phyloP scores from a whole-genome alignment of 169 alveolate genomes.

The Plasmodium billcollinsi region DNA sequence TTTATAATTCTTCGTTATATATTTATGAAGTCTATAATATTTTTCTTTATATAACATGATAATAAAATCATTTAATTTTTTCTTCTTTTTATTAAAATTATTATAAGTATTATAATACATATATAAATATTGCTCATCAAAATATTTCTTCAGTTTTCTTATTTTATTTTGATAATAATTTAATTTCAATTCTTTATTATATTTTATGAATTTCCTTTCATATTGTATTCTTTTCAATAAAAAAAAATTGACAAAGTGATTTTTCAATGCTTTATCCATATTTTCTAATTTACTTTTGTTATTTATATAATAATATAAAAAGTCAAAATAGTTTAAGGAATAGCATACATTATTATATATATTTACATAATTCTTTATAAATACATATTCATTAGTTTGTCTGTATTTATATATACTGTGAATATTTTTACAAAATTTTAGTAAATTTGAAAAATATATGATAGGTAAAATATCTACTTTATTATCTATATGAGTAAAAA shows the following conservation, averaged over 20 bases:
- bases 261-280: not conserved
- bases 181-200: constrained; percentile 37
- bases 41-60: constrained; percentile 43
- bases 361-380: constrained; percentile 28
- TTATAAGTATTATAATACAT: constrained; percentile 49
- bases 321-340: constrained; percentile 36
- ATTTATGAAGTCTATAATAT: constrained; percentile 7
- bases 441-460: too few species aligned
- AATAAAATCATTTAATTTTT: not conserved
- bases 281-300: constrained; percentile 8
- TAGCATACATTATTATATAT: constrained; percentile 28
- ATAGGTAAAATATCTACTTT: not conserved
- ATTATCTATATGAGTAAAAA: not conserved
- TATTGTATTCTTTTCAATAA: constrained; percentile 27
- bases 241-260: constrained; percentile 36
- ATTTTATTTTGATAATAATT: not conserved
- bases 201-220: constrained; percentile 44
- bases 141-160: constrained; percentile 25
- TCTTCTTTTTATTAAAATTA: constrained; percentile 30
- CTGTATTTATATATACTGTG: constrained; percentile 62
- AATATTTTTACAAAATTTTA: not conserved
- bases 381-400: constrained; percentile 27
- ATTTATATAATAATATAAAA: constrained; percentile 31
- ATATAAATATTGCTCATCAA: constrained; percentile 28
- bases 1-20: not conserved